phyloP scores from a whole-genome alignment of 23 red algal genomes.

The Gracilaria vermiculophylla region DNA sequence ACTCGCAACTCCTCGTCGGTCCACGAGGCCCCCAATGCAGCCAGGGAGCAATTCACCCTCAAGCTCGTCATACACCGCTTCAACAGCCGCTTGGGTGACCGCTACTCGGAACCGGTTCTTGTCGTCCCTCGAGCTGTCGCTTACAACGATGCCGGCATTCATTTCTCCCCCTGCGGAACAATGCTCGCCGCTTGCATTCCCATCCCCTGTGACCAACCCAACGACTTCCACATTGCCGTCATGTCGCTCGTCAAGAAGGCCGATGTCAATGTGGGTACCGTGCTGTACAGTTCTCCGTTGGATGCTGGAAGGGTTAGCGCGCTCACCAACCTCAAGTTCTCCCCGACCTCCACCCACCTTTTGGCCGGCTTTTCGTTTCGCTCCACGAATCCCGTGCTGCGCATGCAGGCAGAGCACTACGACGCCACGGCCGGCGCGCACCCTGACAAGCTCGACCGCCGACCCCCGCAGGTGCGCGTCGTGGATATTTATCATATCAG shows the following conservation, averaged over 20 bases:
- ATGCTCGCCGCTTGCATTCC: slow-evolving; percentile 91
- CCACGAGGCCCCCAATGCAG: neutral
- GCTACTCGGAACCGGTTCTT: slow-evolving; percentile 49
- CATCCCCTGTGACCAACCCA: neutral
- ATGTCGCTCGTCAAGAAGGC: slow-evolving; percentile 50
- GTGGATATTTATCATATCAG: slow-evolving; percentile 74
- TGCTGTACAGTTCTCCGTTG: slow-evolving; percentile 43
- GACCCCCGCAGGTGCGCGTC: slow-evolving; percentile 51
- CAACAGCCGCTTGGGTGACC: slow-evolving; percentile 23
- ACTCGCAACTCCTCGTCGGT: neutral
- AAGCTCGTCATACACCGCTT: slow-evolving; percentile 77
- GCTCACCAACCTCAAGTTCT: slow-evolving; percentile 93
- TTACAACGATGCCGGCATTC: slow-evolving; percentile 91
- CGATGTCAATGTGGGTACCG: slow-evolving; percentile 46
- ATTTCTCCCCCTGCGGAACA: slow-evolving; percentile 87
- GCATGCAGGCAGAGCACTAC: slow-evolving; percentile 47
- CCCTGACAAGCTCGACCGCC: neutral
- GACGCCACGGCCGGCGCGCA: neutral
- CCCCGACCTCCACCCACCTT: slow-evolving; percentile 69
- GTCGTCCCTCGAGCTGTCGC: slow-evolving; percentile 82
- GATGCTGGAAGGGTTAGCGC: slow-evolving; percentile 66
- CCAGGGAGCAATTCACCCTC: slow-evolving; percentile 79
- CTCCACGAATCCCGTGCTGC: slow-evolving; percentile 64
- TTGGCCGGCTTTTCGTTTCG: slow-evolving; percentile 84
- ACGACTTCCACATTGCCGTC: slow-evolving; percentile 67